Percentiles rank a stretch among this genome's conserved stretches.
These are phyloP conservation scores for Xylaria sp. DNA, from an alignment of 2,329 filamentous ascomycete species.

Conservation along the genomic window DNA sequence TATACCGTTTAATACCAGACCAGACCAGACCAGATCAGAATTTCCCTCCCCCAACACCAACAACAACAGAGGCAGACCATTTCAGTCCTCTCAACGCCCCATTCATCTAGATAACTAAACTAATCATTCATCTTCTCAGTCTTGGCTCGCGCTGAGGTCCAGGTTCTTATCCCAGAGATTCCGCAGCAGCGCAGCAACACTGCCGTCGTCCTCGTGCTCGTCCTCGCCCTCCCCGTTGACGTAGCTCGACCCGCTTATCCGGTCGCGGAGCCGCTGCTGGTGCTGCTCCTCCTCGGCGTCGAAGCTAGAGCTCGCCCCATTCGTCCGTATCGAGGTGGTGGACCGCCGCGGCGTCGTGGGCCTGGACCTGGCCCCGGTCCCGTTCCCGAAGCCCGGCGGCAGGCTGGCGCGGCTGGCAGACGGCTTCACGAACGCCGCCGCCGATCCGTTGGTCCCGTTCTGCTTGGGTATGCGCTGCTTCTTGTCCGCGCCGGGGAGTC, in stretches of 20 bases:
- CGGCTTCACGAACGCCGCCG: conserved; percentile 32
- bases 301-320: conserved; percentile 48
- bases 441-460: conserved; percentile 41
- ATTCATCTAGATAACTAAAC: too few species aligned
- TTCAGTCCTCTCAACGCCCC: not conserved
- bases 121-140: too few species aligned
- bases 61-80: not conserved
- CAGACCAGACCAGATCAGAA: too few species aligned
- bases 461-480: conserved; percentile 49
- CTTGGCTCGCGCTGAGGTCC: conserved; percentile 60
- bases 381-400: conserved; percentile 45
- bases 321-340: conserved; percentile 42
- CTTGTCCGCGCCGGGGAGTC: conserved; percentile 56
- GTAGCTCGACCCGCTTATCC: conserved; percentile 53
- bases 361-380: conserved; percentile 27
- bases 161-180: conserved; percentile 65
- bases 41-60: too few species aligned
- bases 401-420: conserved; percentile 37
- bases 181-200: conserved; percentile 54
- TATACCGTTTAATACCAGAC: too few species aligned
- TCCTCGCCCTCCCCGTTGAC: conserved; percentile 49
- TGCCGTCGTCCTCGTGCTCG: conserved; percentile 52
- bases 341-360: conserved; percentile 38
- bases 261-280: conserved; percentile 46
- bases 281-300: conserved; percentile 50